Base-by-base conservation (phyloP, 805 yeast genomes). In the Candida manassasensis region DNA sequence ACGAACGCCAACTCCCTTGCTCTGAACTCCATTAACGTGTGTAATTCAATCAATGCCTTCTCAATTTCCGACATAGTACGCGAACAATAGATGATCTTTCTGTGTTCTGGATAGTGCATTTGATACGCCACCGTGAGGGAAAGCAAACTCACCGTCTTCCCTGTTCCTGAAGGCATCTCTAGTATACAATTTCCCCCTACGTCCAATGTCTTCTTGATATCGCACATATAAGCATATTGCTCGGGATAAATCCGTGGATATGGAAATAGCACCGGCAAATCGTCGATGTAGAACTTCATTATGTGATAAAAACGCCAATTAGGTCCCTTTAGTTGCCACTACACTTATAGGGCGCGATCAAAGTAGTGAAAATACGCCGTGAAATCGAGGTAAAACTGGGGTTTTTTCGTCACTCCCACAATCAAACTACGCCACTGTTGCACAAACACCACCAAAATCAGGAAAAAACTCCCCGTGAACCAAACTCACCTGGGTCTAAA, bases 111-210 rank as follows among this genome's bases (percentile, higher is more conserved):
- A 56, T 90, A 89, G 68, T 75, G 77, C 85, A 86, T 79, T 57
- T 93, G 99, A 59, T 93, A 93, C 10, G 98, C 96, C 30, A 93
- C 87, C 0, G 97, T 87, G 29, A 93, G 63, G 0, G 97, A 87
- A 19, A 93, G 67, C 55, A 93, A 69, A 0, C 97, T 88, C 3
- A 93, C 84, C 25, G 99, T 93, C 57, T 93, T 93, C 28, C 99
- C 99, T 3, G 99, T 93, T 3, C 99, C 99, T 4, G 99, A 93
- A 47, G 99, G 99, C 99, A 93, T 93, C 64, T 93, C 99, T 52
- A 93, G 61, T 36, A 93, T 88, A 61, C 96, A 84, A 55, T 89
- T 89, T 9, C 98, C 98, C 2, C 97, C 97, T 1, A 84, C 95
- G 67, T 93, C 99, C 35, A 93, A 61, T 1, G 97, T 84, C 53